Evolutionary conservation across 306 rosid species (phyloP), one percentile per base, ranked within the genome.

Genomic region (Casuarina cunninghamiana): DNA sequence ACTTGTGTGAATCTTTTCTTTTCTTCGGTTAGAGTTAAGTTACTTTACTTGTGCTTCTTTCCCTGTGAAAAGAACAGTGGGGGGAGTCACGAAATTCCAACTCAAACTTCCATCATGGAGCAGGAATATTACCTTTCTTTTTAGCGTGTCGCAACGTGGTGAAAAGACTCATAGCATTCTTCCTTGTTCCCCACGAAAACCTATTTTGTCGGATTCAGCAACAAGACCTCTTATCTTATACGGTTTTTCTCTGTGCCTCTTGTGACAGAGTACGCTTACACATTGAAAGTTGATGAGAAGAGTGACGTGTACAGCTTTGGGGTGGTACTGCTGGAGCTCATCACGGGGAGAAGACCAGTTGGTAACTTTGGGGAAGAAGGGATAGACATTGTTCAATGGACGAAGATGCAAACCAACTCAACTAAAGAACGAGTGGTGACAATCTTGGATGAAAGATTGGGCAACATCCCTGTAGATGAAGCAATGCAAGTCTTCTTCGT

Each of bases 301-400:
- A 93, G 96, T 66, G 98, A 93, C 68, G 97, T 93, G 1, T 93
- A 93, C 65, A 93, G 98, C 81, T 93, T 82, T 51, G 98, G 98
- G 15, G 97, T 93, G 75, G 97, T 93, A 15, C 69, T 93, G 26
- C 44, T 93, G 73, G 98, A 93, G 76, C 93, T 93, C 37, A 21
- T 93, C 45, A 88, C 96, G 0, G 97, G 98, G 6, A 41, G 90
- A 77, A 88, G 89, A 72, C 94, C 98, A 0, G 97, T 91, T 15
- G 97, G 93, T 2, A 88, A 88, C 67, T 94, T 94, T 32, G 98
- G 94, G 1, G 98, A 94, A 75, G 98, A 91, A 32, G 97, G 98
- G 13, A 41, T 94, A 69, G 96, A 94, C 84, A 89, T 94, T 72
- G 98, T 94, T 76, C 98, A 89, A 61, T 94, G 98, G 98, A 83